phyloP scores from a whole-genome alignment of 2,329 filamentous ascomycete genomes.

The Xylaria polymorpha region DNA sequence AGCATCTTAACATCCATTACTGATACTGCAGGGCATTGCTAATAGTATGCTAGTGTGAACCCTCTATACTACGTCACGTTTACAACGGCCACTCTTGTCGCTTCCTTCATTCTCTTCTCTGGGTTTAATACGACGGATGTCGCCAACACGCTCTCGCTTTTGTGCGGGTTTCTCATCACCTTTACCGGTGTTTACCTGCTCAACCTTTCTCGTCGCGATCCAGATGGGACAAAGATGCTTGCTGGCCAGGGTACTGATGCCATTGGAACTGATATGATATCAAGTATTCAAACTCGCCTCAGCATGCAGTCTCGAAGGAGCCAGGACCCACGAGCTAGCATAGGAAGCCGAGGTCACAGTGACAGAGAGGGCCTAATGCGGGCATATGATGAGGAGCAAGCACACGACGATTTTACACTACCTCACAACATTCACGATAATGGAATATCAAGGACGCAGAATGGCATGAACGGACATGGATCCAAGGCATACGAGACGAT shows the following conservation, averaged over 20 bases:
- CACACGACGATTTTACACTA: slow-evolving; percentile 77
- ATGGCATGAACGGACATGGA: slow-evolving; percentile 54
- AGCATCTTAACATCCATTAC: background rate
- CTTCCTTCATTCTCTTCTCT: slow-evolving; percentile 94
- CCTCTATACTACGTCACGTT: slow-evolving; percentile 98
- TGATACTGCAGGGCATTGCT: slow-evolving; percentile 38
- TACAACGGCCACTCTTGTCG: slow-evolving; percentile 91
- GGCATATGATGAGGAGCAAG: slow-evolving; percentile 84
- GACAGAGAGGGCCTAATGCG: slow-evolving; percentile 88
- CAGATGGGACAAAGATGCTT: slow-evolving; percentile 77
- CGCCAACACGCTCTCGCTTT: slow-evolving; percentile 90
- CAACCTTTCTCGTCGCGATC: slow-evolving; percentile 93
- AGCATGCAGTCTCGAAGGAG: slow-evolving; percentile 93
- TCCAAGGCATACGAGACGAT: slow-evolving; percentile 58
- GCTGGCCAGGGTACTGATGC: slow-evolving; percentile 76
- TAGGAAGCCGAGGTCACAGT: slow-evolving; percentile 69
- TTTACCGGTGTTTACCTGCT: slow-evolving; percentile 96
- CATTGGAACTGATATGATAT: slow-evolving; percentile 90
- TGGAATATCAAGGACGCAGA: slow-evolving; percentile 54
- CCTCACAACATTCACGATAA: slow-evolving; percentile 81
- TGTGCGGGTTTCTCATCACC: slow-evolving; percentile 93
- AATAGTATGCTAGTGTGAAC: slow-evolving; percentile 75
- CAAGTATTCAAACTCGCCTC: slow-evolving; percentile 86
- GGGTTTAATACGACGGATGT: slow-evolving; percentile 95
- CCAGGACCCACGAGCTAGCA: slow-evolving; percentile 71